These are phyloP conservation scores for Rhodotorula graminis DNA, from an alignment of 768 basidiomycete genomes.

Conservation along the genomic window DNA sequence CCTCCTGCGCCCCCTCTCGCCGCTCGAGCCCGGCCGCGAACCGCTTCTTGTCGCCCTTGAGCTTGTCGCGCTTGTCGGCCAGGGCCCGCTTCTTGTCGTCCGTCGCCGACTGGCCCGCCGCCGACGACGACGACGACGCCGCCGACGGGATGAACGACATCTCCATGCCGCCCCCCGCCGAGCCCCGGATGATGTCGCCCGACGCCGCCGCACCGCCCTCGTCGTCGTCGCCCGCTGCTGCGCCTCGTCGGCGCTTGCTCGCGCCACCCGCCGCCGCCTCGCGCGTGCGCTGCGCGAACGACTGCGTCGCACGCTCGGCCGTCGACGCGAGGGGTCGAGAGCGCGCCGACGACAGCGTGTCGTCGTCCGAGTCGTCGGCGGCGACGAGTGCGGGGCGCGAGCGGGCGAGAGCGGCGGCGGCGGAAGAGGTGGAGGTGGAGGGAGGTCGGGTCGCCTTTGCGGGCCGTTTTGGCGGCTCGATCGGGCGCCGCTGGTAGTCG, in stretches of 20 bases:
- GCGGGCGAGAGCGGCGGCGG: constrained; percentile 40
- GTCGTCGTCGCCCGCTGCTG: constrained; percentile 14
- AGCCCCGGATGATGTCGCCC: constrained; percentile 47
- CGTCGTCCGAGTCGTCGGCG: constrained; percentile 50
- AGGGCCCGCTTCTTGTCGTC: constrained; percentile 44
- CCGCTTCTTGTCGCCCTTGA: constrained; percentile 50
- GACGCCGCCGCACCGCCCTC: constrained; percentile 47
- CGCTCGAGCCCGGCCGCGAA: constrained; percentile 89
- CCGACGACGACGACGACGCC: neutral
- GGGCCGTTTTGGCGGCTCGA: constrained; percentile 41
- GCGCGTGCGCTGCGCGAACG: constrained; percentile 32
- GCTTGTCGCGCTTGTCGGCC: constrained; percentile 54
- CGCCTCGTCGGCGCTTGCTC: constrained; percentile 17
- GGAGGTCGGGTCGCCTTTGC: constrained; percentile 50
- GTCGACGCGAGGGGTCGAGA: constrained; percentile 22
- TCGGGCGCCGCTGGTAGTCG: constrained; percentile 52
- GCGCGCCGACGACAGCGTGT: constrained; percentile 11
- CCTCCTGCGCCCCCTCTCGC: constrained; percentile 55
- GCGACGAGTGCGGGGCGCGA: constrained; percentile 56
- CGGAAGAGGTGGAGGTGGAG: constrained; percentile 49
- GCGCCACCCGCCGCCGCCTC: neutral
- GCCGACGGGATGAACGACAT: constrained; percentile 40
- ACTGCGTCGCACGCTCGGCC: constrained; percentile 24
- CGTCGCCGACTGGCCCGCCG: constrained; percentile 40
- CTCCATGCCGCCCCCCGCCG: constrained; percentile 43